These are phyloP conservation scores for Calonectria fujianensis DNA, from an alignment of 2,329 filamentous ascomycete genomes.

Conservation along the genomic window DNA sequence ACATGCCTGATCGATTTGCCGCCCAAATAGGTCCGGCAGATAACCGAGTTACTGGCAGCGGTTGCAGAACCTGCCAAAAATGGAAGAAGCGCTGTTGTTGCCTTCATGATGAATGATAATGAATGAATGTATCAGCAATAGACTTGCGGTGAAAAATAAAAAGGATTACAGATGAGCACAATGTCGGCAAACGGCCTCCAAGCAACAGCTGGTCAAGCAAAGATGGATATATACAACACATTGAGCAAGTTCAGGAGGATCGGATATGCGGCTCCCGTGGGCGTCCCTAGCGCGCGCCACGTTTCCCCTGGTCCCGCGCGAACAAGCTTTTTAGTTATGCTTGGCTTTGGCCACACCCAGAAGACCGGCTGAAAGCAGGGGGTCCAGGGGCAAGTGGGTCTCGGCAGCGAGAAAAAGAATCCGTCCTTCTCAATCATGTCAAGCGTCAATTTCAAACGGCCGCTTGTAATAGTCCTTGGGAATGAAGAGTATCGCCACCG, in stretches of 20 bases:
- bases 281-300: neutral
- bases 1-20: neutral
- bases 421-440: neutral
- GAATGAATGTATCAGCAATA: neutral
- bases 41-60: neutral
- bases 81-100: neutral
- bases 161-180: neutral
- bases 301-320: neutral
- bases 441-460: neutral
- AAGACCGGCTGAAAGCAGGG: neutral
- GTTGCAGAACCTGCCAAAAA: neutral
- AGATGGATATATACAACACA: conserved; percentile 16
- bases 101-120: neutral
- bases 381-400: neutral
- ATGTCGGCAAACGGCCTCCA: neutral
- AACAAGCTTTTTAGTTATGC: neutral
- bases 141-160: neutral
- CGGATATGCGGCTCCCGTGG: neutral
- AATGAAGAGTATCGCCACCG: neutral
- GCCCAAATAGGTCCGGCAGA: neutral
- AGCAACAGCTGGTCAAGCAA: neutral
- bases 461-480: neutral
- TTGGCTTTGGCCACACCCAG: neutral
- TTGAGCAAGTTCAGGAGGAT: neutral
- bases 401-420: neutral